A percentile compares a stretch with the other conserved stretches of the same genome.
Evolutionary conservation across 2,329 filamentous ascomycete species (phyloP).

Genomic region (Diaporthe batatas): DNA sequence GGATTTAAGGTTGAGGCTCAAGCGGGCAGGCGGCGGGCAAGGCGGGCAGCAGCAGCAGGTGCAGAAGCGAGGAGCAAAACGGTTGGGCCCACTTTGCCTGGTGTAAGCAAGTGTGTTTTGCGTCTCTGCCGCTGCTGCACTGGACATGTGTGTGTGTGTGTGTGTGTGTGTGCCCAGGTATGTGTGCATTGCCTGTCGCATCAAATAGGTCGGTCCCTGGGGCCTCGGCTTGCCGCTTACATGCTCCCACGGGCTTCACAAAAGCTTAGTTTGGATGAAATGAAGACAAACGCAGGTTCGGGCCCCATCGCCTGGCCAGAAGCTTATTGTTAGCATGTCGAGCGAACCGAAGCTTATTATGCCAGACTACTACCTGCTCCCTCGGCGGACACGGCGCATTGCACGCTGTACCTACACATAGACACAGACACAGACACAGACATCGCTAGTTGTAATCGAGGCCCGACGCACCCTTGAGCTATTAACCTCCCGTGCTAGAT

Average conservation of each 20-base stretch:
- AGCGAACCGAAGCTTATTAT: neutral
- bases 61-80: neutral
- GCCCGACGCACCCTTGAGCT: neutral
- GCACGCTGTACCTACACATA: neutral
- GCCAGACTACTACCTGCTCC: neutral
- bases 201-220: neutral
- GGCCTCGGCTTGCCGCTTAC: neutral
- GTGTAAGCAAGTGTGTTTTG: neutral
- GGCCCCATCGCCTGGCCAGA: neutral
- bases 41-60: slow-evolving; percentile 4
- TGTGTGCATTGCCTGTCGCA: neutral
- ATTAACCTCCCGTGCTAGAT: neutral
- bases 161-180: no score
- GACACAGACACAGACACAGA: neutral
- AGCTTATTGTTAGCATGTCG: slow-evolving; percentile 23
- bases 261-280: slow-evolving; percentile 18
- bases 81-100: neutral
- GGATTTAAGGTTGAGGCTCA: slow-evolving; percentile 35
- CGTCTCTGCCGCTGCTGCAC: neutral
- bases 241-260: slow-evolving; percentile 1
- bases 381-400: neutral
- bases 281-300: neutral
- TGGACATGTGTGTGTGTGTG: no score
- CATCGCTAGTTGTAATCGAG: no score
- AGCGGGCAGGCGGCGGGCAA: slow-evolving; percentile 31